Evolutionary conservation across 2,329 filamentous ascomycete species (phyloP).

Genomic region (Hymenoscyphus repandus): DNA sequence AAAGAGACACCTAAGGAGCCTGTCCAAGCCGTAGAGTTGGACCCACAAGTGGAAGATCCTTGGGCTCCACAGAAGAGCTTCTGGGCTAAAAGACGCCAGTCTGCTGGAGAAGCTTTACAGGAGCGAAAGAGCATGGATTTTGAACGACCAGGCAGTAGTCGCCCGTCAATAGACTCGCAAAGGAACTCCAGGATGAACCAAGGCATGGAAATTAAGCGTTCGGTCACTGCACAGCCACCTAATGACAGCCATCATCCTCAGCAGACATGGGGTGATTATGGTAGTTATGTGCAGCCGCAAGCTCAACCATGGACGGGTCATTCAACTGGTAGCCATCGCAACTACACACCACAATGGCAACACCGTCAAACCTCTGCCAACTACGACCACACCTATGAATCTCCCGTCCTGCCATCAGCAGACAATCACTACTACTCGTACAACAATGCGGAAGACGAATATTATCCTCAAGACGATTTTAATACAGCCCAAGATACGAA

Average conservation of each 20-base stretch:
- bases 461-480: constrained; percentile 10
- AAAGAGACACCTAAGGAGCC: neutral
- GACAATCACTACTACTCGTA: neutral
- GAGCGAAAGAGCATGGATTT: constrained; percentile 13
- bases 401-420: neutral
- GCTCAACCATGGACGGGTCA: constrained; percentile 3
- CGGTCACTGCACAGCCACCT: neutral
- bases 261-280: constrained; percentile 2
- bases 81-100: constrained; percentile 14
- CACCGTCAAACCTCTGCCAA: neutral
- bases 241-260: neutral
- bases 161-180: neutral
- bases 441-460: constrained; percentile 5
- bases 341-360: constrained; percentile 2
- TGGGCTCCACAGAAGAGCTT: constrained; percentile 14
- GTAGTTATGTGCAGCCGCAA: neutral
- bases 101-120: constrained; percentile 11
- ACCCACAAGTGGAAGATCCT: neutral
- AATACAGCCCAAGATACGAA: neutral
- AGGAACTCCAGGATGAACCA: neutral
- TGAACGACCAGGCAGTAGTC: neutral
- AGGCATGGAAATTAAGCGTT: neutral
- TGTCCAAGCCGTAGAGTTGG: neutral
- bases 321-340: constrained; percentile 11
- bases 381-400: constrained; percentile 25